Base-by-base conservation (phyloP, 2,329 filamentous ascomycete species). In the Epichloe hybrida region DNA sequence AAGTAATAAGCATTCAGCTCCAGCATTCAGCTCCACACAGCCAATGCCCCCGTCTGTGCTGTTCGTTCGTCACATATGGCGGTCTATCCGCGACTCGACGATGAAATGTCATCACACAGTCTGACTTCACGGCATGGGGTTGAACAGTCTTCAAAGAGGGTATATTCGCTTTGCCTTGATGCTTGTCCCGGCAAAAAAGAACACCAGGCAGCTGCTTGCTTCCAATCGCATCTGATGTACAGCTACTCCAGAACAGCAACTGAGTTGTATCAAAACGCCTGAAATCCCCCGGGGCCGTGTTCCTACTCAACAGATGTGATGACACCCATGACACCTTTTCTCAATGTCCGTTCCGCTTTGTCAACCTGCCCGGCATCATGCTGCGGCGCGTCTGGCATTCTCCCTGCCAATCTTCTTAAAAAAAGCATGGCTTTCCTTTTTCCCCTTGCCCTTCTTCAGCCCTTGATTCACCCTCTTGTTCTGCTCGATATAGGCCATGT, bases 401-500 rank as follows among this genome's bases (percentile, higher is more conserved):
- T 71, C 69, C 46, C 69, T 61, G 15, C 63, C 63, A 57, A 71
- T 66, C 59, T 69, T 70, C 58, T 70, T 70, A 61, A 71, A 71
- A 55, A 69, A 70, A 1, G 64, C 53, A 50, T 61, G 61, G 55
- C 65, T 67, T 50, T 70, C 66, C 54, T 66, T 66, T 60, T 69
- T 69, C 39, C 55, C 58, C 57, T 64, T 66, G 23, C 63, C 63
- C 57, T 67, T 67, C 56, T 65, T 69, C 17, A 67, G 51, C 2
- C 61, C 52, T 46, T 66, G 63, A 61, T 86, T 88, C 56, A 76
- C 74, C 59, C 76, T 81, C 72, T 83, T 84, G 66, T 87, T 88
- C 67, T 87, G 83, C 66, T 91, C 87, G 51, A 88, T 81, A 64
- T 91, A 97, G n/a, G 91, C 90, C 93, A 98, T 97, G 63, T 94